Conservation (phyloP, 1,139 yeast genomes). For the Sugiyamaella novakii region DNA sequence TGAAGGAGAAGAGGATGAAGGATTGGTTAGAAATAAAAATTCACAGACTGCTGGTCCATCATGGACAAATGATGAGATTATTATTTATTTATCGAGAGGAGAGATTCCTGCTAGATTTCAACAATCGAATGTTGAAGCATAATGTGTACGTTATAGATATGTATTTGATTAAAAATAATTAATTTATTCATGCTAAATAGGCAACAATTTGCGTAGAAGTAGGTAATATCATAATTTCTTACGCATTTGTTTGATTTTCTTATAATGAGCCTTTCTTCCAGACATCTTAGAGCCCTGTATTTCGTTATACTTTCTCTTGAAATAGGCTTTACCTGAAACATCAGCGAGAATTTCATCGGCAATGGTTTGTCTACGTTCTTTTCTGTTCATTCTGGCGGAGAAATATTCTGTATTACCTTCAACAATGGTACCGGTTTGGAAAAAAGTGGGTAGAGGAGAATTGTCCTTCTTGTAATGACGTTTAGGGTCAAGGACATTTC, state of each 20-base stretch:
- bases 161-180: constrained; percentile 5
- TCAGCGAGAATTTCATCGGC: constrained; percentile 83
- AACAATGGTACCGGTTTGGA: constrained; percentile 85
- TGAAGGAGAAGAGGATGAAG: constrained; percentile 43
- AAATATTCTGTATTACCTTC: constrained; percentile 81
- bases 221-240: constrained; percentile 44
- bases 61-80: constrained; percentile 37
- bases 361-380: constrained; percentile 73
- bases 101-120: constrained; percentile 24
- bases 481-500: constrained; percentile 92
- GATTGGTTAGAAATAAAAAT: constrained; percentile 21
- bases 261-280: constrained; percentile 71
- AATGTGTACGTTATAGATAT: neutral
- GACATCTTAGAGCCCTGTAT: constrained; percentile 75
- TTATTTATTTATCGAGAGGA: constrained; percentile 36
- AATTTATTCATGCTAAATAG: neutral
- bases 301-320: constrained; percentile 79
- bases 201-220: no score
- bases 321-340: constrained; percentile 68
- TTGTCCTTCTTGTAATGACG: constrained; percentile 90
- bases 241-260: constrained; percentile 65
- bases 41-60: constrained; percentile 9
- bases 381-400: constrained; percentile 67
- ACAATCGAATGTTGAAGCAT: neutral
- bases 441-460: constrained; percentile 77